These are phyloP conservation scores for Mallotus repandus DNA, from an alignment of 441 rosid species.

Conservation along the genomic window DNA sequence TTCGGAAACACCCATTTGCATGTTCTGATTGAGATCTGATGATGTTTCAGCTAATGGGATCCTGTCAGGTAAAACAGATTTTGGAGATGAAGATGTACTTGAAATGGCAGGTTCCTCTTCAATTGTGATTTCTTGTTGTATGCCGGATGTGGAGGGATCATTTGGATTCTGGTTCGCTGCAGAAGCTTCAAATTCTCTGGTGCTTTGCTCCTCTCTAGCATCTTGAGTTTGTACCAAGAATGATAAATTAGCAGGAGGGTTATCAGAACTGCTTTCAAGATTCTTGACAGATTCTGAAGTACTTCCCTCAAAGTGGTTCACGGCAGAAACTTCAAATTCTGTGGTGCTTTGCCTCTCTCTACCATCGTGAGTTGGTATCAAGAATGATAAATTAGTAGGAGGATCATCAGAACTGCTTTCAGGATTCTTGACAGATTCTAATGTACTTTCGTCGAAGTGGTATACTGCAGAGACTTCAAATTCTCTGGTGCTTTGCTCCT, in stretches of 20 bases:
- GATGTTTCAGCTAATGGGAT: conserved; percentile 20
- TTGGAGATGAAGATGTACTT: conserved; percentile 42
- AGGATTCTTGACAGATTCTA: conserved; percentile 11
- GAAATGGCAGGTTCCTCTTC: conserved; percentile 33
- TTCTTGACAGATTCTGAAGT: conserved; percentile 22
- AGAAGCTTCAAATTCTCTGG: conserved; percentile 29
- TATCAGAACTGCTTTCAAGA: conserved; percentile 15
- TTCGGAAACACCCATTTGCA: conserved; percentile 24
- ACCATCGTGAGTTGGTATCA: no score
- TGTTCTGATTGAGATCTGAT: conserved; percentile 28
- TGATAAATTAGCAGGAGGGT: conserved; percentile 1
- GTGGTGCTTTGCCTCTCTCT: no score
- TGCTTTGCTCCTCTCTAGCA: no score
- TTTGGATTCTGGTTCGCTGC: conserved; percentile 22
- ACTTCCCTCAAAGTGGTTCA: no score
- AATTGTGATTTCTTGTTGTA: conserved; percentile 23
- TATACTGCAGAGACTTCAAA: no score
- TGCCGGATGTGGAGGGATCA: conserved; percentile 23
- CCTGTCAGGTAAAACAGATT: conserved; percentile 42
- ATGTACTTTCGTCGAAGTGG: neutral
- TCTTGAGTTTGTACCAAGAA: no score
- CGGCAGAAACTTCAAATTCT: no score
- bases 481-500: no score
- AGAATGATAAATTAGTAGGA: no score
- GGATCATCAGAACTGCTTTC: no score